A percentile compares a stretch with the other conserved stretches of the same genome.
Evolutionary conservation across 140 eudicot species (phyloP).

Genomic region (Cichorium intybus): DNA sequence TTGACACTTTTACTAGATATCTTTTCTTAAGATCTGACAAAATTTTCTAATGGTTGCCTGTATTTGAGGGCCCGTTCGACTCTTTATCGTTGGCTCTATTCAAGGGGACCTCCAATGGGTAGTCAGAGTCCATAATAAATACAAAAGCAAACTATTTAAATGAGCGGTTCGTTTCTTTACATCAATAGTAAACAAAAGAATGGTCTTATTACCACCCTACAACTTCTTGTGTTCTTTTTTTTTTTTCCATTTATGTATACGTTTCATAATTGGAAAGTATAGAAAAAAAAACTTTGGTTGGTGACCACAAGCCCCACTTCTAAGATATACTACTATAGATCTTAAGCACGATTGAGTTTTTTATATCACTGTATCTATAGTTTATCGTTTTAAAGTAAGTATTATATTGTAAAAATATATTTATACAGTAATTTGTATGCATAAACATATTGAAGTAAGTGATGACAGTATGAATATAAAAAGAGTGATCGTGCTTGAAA

Average conservation of each 20-base stretch:
- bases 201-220: background rate
- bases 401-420: too few relatives aligned
- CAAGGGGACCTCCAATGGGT: conserved; percentile 4
- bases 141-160: background rate
- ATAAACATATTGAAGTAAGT: too few relatives aligned
- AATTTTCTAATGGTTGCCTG: background rate
- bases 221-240: background rate
- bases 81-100: background rate
- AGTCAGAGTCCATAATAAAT: conserved; percentile 1
- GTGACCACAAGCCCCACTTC: too few relatives aligned
- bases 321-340: too few relatives aligned
- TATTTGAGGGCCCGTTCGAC: background rate
- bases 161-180: conserved; percentile 1
- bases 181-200: background rate
- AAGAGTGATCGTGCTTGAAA: too few relatives aligned
- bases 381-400: too few relatives aligned
- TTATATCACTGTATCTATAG: too few relatives aligned
- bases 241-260: background rate
- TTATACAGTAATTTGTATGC: too few relatives aligned
- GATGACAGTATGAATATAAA: too few relatives aligned
- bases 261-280: background rate
- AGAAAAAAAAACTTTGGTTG: too few relatives aligned
- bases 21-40: too few relatives aligned
- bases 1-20: background rate
- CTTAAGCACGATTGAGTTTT: too few relatives aligned